Conservation (phyloP, 2,329 filamentous ascomycete species). For the Colletotrichum somersetense region DNA sequence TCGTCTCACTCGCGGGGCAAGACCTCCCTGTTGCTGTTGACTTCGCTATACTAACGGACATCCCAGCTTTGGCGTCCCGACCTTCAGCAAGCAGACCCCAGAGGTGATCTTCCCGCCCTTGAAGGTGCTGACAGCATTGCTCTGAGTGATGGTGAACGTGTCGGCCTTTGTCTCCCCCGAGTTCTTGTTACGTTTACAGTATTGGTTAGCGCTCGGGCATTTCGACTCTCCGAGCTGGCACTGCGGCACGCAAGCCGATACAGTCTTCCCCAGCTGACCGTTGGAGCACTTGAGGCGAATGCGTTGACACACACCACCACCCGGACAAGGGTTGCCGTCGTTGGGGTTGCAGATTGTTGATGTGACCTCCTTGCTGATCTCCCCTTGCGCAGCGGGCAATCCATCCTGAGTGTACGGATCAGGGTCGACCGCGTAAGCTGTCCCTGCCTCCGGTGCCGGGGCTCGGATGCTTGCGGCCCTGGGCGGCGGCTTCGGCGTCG, state of each 20-base stretch:
- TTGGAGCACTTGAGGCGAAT: background rate
- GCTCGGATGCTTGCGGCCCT: background rate
- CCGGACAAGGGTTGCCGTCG: background rate
- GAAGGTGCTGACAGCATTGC: background rate
- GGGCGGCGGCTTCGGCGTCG: constrained; percentile 18
- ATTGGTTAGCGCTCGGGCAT: background rate
- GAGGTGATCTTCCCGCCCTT: background rate
- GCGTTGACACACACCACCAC: background rate
- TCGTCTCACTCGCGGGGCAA: background rate
- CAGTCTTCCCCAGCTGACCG: background rate
- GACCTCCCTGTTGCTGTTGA: background rate
- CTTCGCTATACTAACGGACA: background rate
- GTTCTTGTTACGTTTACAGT: background rate
- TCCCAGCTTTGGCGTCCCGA: background rate
- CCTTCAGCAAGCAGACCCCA: constrained; percentile 6
- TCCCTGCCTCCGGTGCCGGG: constrained; percentile 3
- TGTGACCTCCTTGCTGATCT: background rate
- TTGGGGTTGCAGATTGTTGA: background rate
- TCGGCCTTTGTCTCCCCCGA: background rate
- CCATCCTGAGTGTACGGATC: constrained; percentile 8
- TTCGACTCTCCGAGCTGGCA: background rate
- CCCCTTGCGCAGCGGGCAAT: constrained; percentile 5
- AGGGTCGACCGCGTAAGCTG: background rate
- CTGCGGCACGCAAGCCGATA: background rate
- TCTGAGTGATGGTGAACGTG: background rate